Base-by-base conservation (phyloP, 306 rosid genomes). In the Calophaca sinica region DNA sequence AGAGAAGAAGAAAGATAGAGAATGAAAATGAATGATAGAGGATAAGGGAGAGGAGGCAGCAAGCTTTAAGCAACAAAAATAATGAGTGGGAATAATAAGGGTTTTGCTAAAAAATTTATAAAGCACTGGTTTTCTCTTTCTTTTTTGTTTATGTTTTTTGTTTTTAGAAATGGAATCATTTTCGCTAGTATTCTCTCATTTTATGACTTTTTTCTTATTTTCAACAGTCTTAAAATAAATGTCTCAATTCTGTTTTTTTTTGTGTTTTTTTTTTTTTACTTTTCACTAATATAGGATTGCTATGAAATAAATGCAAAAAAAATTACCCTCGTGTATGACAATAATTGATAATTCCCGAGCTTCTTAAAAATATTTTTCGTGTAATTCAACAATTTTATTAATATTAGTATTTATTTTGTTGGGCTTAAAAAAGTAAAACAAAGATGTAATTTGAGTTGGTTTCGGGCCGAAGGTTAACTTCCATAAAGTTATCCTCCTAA, bases 31-130 rank as follows among this genome's bases (percentile, higher is more conserved):
- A 78, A 68, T 65, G 82, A 66, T 41, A 77, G 77, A 69, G 80
- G 86, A 82, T 70, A 85, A 82, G 87, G 77, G 79, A 86, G 79
- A 81, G 62, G 88, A 80, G 79, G 72, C 48, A 42, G 77, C 91
- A 84, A 88, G 91, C 96, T 91, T 91, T 88, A 88, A 91, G 96
- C 96, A 87, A 91, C 96, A 87, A 89, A 85, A 86, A 84, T 89
- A 86, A 89, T 94, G 93, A 89, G 96, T 89, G 88, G 84, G 82
- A 91, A 88, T 81, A 81, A 87, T 86, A 81, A 58, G 81, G 69
- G 71, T 20, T 73, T 26, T 13, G 66, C 59, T 46, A 48, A 76
- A 81, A 31, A 31, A 12, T 67, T 75, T 32, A 65, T 51, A 64
- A 14, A 61, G 55, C 74, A 77, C 41, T n/a, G 2, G 6, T 35